phyloP scores from a whole-genome alignment of 2,329 filamentous ascomycete species.

The Colletotrichum simmondsii region DNA sequence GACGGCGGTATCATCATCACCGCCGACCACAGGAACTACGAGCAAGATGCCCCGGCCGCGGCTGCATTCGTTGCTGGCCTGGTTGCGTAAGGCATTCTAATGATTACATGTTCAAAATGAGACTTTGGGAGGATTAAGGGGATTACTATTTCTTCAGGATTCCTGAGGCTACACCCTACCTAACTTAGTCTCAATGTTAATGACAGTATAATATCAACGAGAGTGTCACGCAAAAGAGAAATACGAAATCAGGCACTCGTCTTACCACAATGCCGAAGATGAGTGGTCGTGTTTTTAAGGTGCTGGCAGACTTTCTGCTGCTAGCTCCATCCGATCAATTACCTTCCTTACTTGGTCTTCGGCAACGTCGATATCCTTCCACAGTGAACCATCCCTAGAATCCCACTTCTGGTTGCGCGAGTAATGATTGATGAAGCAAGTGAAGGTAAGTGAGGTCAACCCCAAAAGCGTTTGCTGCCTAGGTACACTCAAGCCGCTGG shows the following conservation, averaged over 20 bases:
- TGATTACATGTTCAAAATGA: background rate
- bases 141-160: background rate
- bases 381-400: background rate
- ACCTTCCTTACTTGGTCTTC: background rate
- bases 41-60: constrained; percentile 42
- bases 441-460: too few relatives aligned
- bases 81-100: constrained; percentile 10
- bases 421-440: too few relatives aligned
- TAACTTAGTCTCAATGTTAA: background rate
- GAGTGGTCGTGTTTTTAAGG: background rate
- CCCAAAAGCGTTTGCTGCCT: too few relatives aligned
- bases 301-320: background rate
- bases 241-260: background rate
- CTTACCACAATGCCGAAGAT: background rate
- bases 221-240: background rate
- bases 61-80: constrained; percentile 41
- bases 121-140: background rate
- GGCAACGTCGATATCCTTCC: background rate
- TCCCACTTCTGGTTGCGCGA: background rate
- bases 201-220: background rate
- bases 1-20: constrained; percentile 41
- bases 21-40: constrained; percentile 41
- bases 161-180: too few relatives aligned
- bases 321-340: background rate
- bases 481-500: too few relatives aligned